These are phyloP conservation scores for Euphorbia lathyris DNA, from an alignment of 345 rosid species.

Conservation along the genomic window DNA sequence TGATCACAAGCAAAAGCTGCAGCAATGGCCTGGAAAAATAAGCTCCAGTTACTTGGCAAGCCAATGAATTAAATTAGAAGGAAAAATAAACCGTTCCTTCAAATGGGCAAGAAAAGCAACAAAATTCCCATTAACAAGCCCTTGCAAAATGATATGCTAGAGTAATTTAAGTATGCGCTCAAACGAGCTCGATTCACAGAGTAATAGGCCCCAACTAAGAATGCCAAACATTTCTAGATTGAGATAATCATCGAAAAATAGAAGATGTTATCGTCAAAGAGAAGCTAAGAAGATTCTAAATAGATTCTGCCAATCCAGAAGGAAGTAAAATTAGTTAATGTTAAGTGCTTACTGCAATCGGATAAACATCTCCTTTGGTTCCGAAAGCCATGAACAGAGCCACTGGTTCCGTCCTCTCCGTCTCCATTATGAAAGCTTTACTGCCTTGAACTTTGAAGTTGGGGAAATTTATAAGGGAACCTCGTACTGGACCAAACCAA, in stretches of 20 bases:
- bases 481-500: background rate
- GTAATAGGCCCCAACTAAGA: background rate
- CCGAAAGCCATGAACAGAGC: constrained; percentile 89
- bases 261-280: too few relatives aligned
- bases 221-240: too few relatives aligned
- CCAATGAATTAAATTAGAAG: background rate
- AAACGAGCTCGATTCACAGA: background rate
- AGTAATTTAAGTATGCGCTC: background rate
- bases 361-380: constrained; percentile 78
- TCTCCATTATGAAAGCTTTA: background rate
- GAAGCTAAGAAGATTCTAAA: too few relatives aligned
- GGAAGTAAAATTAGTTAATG: background rate
- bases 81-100: background rate
- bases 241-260: too few relatives aligned
- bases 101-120: background rate
- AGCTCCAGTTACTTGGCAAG: background rate
- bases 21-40: constrained; percentile 59
- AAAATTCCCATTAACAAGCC: too few relatives aligned
- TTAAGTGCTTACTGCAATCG: constrained; percentile 53
- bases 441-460: background rate
- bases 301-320: too few relatives aligned
- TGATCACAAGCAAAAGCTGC: constrained; percentile 66
- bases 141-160: background rate
- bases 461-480: background rate
- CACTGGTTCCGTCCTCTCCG: constrained; percentile 38